A percentile compares a stretch with the other conserved stretches of the same genome.
These are phyloP conservation scores for Huntiella abstrusa DNA, from an alignment of 2,329 filamentous ascomycete genomes.

Conservation along the genomic window DNA sequence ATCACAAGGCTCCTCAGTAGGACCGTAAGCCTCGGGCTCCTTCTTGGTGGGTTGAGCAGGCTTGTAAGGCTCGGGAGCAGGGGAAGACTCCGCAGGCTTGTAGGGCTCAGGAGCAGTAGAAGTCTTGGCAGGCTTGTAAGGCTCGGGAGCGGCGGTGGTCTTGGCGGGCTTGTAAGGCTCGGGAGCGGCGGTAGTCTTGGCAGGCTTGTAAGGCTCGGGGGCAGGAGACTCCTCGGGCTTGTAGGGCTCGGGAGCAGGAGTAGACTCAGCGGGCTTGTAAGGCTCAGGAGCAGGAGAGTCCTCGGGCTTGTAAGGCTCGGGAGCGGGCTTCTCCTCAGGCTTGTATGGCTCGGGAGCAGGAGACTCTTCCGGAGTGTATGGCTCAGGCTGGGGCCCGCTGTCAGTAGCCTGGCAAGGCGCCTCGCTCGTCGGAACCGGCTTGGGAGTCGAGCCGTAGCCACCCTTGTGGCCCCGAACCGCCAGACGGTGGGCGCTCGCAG, in stretches of 20 bases:
- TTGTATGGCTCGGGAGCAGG: background rate
- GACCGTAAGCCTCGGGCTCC: slow-evolving; percentile 1
- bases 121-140: slow-evolving; percentile 5
- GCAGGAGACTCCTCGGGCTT: slow-evolving; percentile 1
- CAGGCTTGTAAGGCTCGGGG: background rate
- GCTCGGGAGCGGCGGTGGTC: background rate
- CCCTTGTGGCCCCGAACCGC: slow-evolving; percentile 12
- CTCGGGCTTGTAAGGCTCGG: slow-evolving; percentile 5
- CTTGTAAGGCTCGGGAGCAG: slow-evolving; percentile 2
- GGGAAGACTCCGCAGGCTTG: slow-evolving; percentile 2
- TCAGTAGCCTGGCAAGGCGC: slow-evolving; percentile 9
- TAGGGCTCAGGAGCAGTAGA: background rate
- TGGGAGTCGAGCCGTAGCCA: slow-evolving; percentile 12
- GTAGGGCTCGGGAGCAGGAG: background rate
- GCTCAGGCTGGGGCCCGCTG: slow-evolving; percentile 7
- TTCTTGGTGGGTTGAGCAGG: background rate
- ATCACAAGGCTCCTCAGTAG: slow-evolving; percentile 1
- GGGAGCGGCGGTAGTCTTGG: background rate
- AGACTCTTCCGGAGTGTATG: slow-evolving; percentile 4
- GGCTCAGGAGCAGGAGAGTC: slow-evolving; percentile 6
- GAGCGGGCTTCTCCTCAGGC: background rate
- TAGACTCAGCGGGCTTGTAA: background rate
- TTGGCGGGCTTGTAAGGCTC: slow-evolving; percentile 4
- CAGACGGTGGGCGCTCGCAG: slow-evolving; percentile 11
- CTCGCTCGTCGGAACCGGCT: slow-evolving; percentile 12